Percentiles rank a stretch among this genome's conserved stretches.
phyloP scores from a whole-genome alignment of 768 basidiomycete species.

The Kwoniella heveanensis region DNA sequence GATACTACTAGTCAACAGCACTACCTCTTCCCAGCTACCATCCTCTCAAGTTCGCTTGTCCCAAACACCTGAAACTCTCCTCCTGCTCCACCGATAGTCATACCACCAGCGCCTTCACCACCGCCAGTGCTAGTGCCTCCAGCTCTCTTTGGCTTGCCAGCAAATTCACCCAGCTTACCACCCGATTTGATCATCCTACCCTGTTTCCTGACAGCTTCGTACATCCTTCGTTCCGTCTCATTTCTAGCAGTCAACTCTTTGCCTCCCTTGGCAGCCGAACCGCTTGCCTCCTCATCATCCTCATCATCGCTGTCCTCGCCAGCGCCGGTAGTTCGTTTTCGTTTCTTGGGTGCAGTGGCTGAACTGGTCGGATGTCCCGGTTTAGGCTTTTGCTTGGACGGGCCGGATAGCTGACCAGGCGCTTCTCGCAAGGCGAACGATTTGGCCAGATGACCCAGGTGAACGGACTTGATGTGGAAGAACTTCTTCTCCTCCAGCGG shows the following conservation, averaged over 20 bases:
- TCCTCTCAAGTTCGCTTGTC: conserved; percentile 49
- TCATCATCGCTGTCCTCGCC: conserved; percentile 42
- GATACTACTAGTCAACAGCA: no score
- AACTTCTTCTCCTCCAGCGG: conserved; percentile 92
- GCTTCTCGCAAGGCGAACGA: conserved; percentile 55
- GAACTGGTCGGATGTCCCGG: conserved; percentile 23
- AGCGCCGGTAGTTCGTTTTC: conserved; percentile 39
- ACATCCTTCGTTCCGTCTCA: conserved; percentile 81
- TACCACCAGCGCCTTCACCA: neutral
- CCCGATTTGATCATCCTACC: conserved; percentile 78
- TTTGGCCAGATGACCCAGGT: conserved; percentile 75
- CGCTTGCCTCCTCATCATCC: conserved; percentile 58
- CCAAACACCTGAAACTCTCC: conserved; percentile 56
- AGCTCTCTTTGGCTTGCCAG: neutral
- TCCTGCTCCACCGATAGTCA: conserved; percentile 21
- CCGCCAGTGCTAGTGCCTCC: neutral
- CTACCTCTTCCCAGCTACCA: conserved; percentile 38
- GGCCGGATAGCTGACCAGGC: conserved; percentile 38
- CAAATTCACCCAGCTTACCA: conserved; percentile 59
- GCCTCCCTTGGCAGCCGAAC: conserved; percentile 49
- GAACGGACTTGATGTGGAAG: conserved; percentile 91
- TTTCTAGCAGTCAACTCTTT: conserved; percentile 51
- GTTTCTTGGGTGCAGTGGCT: conserved; percentile 32
- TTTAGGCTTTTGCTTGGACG: conserved; percentile 24
- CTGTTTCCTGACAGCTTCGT: conserved; percentile 76